phyloP scores from a whole-genome alignment of 768 basidiomycete species.

The Russula virescens region DNA sequence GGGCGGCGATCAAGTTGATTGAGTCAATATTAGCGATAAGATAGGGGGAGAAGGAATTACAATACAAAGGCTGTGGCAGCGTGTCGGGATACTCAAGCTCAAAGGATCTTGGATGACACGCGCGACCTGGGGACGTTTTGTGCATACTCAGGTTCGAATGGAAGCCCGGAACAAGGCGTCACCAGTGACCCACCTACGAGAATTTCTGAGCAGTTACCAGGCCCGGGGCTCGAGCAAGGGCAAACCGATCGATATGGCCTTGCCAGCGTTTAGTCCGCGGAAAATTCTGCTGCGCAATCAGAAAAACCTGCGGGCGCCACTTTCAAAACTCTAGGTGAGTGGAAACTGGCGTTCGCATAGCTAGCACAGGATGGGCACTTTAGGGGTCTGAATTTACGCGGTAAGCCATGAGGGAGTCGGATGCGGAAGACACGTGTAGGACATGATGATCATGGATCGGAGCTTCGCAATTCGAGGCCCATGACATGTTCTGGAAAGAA shows the following conservation, averaged over 20 bases:
- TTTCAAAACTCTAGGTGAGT: conserved; percentile 3
- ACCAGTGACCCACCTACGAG: neutral
- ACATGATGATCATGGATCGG: neutral
- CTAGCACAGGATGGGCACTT: neutral
- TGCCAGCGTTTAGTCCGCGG: conserved; percentile 18
- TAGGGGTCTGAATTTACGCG: neutral
- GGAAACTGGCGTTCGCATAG: conserved; percentile 2
- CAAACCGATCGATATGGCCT: conserved; percentile 10
- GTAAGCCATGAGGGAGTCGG: neutral
- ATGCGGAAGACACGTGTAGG: neutral
- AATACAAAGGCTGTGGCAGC: neutral
- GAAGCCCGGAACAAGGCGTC: neutral
- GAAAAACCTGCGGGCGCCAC: neutral
- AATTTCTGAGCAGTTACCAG: neutral
- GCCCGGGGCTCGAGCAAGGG: neutral
- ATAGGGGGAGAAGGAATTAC: neutral
- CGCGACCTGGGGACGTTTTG: neutral
- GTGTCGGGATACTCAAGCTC: too few relatives aligned
- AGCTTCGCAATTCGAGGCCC: neutral
- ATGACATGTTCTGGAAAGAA: neutral
- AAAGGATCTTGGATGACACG: neutral
- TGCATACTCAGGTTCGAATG: neutral
- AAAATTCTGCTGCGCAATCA: conserved; percentile 6
- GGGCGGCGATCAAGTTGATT: too few relatives aligned
- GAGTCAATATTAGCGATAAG: neutral